These are phyloP conservation scores for Pseudonitzschia multistriata DNA, from an alignment of 108 stramenopile genomes.

Conservation along the genomic window DNA sequence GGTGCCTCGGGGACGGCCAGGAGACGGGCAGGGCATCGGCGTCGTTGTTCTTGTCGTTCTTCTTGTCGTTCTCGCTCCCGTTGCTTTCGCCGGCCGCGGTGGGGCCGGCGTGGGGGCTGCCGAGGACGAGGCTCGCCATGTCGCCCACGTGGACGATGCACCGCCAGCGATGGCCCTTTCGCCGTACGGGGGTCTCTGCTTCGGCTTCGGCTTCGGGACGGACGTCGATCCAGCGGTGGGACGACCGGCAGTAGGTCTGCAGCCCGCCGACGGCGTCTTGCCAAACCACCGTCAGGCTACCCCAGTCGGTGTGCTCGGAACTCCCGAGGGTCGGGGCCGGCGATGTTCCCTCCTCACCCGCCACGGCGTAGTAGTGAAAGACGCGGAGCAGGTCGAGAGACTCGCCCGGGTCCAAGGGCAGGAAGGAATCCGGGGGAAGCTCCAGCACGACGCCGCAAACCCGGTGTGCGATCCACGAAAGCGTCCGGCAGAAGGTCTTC, in stretches of 20 bases:
- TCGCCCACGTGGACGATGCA: slow-evolving; percentile 80
- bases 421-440: slow-evolving; percentile 38
- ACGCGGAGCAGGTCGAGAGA: slow-evolving; percentile 24
- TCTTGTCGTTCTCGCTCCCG: background rate
- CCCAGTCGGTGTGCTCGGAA: slow-evolving; percentile 82
- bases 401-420: slow-evolving; percentile 19
- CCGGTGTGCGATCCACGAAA: slow-evolving; percentile 15
- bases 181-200: background rate
- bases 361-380: slow-evolving; percentile 23
- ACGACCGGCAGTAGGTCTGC: slow-evolving; percentile 70
- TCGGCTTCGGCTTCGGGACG: slow-evolving; percentile 1
- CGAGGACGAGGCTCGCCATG: slow-evolving; percentile 61
- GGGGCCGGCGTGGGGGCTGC: too few species aligned
- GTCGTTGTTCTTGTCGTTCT: too few species aligned
- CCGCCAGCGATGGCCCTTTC: background rate
- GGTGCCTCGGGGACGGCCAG: slow-evolving; percentile 29
- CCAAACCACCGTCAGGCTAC: slow-evolving; percentile 78
- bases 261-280: slow-evolving; percentile 78
- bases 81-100: background rate
- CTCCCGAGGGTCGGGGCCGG: slow-evolving; percentile 41
- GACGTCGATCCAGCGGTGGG: slow-evolving; percentile 66
- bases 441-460: slow-evolving; percentile 33
- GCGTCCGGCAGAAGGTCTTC: slow-evolving; percentile 14
- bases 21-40: background rate
- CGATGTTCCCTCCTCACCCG: slow-evolving; percentile 24